Percentiles rank a stretch among this genome's conserved stretches.
phyloP scores from a whole-genome alignment of 441 rosid species.

The Biscutella auriculata region DNA sequence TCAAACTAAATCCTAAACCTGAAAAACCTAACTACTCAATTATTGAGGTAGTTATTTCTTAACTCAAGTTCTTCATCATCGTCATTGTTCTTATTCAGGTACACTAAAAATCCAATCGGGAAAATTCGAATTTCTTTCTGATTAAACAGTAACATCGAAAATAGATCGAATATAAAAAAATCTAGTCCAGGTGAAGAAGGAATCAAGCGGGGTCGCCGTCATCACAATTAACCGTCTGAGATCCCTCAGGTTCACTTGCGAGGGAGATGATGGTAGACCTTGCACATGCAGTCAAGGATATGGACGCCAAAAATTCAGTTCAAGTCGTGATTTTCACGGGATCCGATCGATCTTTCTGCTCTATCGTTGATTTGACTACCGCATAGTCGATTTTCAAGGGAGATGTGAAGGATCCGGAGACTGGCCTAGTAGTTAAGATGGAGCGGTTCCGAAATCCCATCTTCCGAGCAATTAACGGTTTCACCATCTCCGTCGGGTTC shows the following conservation, averaged over 20 bases:
- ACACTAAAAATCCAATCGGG: background rate
- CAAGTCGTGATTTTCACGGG: constrained; percentile 54
- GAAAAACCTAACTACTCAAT: no score
- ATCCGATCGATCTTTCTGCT: constrained; percentile 73
- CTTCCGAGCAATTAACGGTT: constrained; percentile 73
- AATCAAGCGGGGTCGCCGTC: constrained; percentile 43
- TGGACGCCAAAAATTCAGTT: constrained; percentile 42
- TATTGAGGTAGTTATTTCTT: no score
- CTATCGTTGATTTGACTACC: constrained; percentile 72
- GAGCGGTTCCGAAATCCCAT: constrained; percentile 64
- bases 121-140: background rate
- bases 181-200: constrained; percentile 45
- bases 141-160: background rate
- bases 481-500: constrained; percentile 83
- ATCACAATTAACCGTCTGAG: constrained; percentile 79
- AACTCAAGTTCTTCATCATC: no score
- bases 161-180: constrained; percentile 30
- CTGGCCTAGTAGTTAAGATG: constrained; percentile 65
- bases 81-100: no score
- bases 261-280: constrained; percentile 55
- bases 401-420: constrained; percentile 60
- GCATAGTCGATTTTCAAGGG: constrained; percentile 84
- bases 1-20: no score
- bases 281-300: constrained; percentile 46
- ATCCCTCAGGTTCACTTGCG: constrained; percentile 69